Evolutionary conservation across 2,329 filamentous ascomycete species (phyloP).

Genomic region (Ophiocordyceps camponoti-saundersi): DNA sequence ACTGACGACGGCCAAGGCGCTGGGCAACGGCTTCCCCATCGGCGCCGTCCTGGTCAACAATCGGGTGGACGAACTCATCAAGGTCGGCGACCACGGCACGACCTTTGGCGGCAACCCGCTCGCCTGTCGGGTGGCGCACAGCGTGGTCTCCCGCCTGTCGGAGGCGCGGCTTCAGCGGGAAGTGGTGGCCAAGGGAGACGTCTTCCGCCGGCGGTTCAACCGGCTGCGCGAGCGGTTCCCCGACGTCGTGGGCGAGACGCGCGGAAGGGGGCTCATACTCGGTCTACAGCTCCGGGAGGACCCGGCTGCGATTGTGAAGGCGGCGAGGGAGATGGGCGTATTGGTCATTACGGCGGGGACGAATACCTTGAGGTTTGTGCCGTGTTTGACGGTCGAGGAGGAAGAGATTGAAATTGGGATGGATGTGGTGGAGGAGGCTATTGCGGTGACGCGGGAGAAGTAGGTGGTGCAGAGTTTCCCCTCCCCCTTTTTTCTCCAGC

Average conservation of each 20-base stretch:
- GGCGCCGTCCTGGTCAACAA: slow-evolving; percentile 43
- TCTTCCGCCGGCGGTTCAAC: slow-evolving; percentile 31
- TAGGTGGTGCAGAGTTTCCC: neutral
- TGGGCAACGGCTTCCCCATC: slow-evolving; percentile 93
- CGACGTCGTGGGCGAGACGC: slow-evolving; percentile 55
- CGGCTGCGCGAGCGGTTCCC: slow-evolving; percentile 37
- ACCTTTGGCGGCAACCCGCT: slow-evolving; percentile 90
- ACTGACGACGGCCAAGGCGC: slow-evolving; percentile 83
- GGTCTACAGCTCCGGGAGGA: slow-evolving; percentile 69
- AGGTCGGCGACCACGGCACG: slow-evolving; percentile 70
- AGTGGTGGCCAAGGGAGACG: slow-evolving; percentile 47
- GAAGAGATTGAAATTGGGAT: slow-evolving; percentile 67
- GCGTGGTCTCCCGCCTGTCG: slow-evolving; percentile 65
- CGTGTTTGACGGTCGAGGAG: slow-evolving; percentile 64
- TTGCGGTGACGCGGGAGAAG: slow-evolving; percentile 20
- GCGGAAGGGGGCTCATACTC: slow-evolving; percentile 72
- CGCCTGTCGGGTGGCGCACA: slow-evolving; percentile 66
- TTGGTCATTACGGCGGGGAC: slow-evolving; percentile 84
- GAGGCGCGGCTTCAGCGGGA: slow-evolving; percentile 50
- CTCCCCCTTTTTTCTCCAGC: neutral
- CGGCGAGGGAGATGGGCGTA: slow-evolving; percentile 72
- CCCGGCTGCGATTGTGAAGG: slow-evolving; percentile 59
- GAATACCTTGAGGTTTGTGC: slow-evolving; percentile 85
- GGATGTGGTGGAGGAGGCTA: slow-evolving; percentile 54
- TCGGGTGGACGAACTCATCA: slow-evolving; percentile 22